phyloP scores from a whole-genome alignment of 805 yeast genomes.

The Ogataea corticis region DNA sequence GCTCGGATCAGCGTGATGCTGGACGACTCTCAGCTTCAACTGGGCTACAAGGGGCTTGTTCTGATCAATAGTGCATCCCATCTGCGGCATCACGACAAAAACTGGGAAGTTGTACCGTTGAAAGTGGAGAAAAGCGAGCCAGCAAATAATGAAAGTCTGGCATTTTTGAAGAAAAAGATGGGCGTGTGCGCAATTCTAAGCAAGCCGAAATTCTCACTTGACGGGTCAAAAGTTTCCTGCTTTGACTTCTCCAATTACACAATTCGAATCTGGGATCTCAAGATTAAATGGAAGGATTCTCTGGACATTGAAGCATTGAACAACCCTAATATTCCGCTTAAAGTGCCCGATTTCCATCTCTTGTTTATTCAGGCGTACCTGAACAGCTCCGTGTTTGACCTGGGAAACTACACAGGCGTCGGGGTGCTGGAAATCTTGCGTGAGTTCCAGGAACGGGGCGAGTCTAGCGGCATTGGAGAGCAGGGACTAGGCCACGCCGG shows the following conservation, averaged over 20 bases:
- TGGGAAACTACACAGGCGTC: slow-evolving; percentile 5
- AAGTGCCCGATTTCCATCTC: slow-evolving; percentile 28
- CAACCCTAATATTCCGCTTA: slow-evolving; percentile 25
- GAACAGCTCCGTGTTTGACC: slow-evolving; percentile 9
- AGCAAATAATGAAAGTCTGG: not conserved
- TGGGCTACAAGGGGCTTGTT: slow-evolving; percentile 25
- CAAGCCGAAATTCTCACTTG: slow-evolving; percentile 22
- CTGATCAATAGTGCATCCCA: slow-evolving; percentile 9
- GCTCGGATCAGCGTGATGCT: slow-evolving; percentile 19
- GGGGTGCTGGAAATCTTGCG: slow-evolving; percentile 8
- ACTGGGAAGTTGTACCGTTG: slow-evolving; percentile 21
- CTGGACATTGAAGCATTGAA: slow-evolving; percentile 18
- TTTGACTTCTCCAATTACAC: slow-evolving; percentile 20
- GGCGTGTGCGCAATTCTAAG: slow-evolving; percentile 8
- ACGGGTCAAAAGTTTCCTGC: slow-evolving; percentile 21
- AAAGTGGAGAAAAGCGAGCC: slow-evolving; percentile 4
- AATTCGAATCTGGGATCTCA: slow-evolving; percentile 26
- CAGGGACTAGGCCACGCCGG: slow-evolving; percentile 3
- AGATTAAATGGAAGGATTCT: slow-evolving; percentile 4
- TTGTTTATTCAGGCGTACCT: slow-evolving; percentile 28
- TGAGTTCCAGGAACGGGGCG: slow-evolving; percentile 12
- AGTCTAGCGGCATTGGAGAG: not conserved
- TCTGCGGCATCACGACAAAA: slow-evolving; percentile 14
- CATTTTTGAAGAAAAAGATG: slow-evolving; percentile 9
- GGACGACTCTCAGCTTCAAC: slow-evolving; percentile 14